Percentiles rank a stretch among this genome's conserved stretches.
These are phyloP conservation scores for Epichloe scottii DNA, from an alignment of 2,329 filamentous ascomycete genomes.

Conservation along the genomic window DNA sequence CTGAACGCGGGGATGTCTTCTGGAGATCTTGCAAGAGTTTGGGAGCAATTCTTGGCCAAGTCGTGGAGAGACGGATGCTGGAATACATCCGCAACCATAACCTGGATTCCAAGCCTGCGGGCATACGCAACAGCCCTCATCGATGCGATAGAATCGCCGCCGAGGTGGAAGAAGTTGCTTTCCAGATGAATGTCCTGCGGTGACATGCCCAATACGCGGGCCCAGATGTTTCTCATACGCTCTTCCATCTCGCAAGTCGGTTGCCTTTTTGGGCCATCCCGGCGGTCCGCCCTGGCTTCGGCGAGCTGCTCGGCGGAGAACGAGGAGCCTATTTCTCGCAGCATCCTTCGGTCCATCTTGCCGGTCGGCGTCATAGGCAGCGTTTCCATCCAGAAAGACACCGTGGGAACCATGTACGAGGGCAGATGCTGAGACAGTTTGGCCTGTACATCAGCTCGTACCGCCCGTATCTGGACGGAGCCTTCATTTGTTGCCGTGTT, in stretches of 20 bases:
- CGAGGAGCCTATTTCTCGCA: not conserved
- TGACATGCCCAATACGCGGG: slow-evolving; percentile 23
- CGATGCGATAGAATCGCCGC: not conserved
- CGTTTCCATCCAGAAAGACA: slow-evolving; percentile 5
- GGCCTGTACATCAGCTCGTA: not conserved
- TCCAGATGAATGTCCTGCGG: not conserved
- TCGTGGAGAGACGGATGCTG: not conserved
- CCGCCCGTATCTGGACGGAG: not conserved
- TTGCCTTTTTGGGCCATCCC: not conserved
- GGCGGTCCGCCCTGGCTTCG: not conserved
- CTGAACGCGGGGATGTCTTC: not conserved
- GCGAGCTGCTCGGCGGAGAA: not conserved
- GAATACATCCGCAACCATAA: not conserved
- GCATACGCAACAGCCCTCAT: not conserved
- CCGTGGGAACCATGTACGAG: slow-evolving; percentile 12
- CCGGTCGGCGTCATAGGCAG: slow-evolving; percentile 8
- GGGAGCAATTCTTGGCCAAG: no score
- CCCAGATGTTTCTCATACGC: slow-evolving; percentile 4
- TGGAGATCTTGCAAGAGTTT: no score
- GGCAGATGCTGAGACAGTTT: slow-evolving; percentile 4
- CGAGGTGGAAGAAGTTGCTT: slow-evolving; percentile 14
- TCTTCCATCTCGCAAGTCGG: not conserved
- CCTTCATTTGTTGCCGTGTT: no score
- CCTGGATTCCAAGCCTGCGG: not conserved
- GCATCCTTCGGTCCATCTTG: slow-evolving; percentile 9